Evolutionary conservation across 2,329 filamentous ascomycete species (phyloP).

Genomic region (Thielaviopsis ethacetica): DNA sequence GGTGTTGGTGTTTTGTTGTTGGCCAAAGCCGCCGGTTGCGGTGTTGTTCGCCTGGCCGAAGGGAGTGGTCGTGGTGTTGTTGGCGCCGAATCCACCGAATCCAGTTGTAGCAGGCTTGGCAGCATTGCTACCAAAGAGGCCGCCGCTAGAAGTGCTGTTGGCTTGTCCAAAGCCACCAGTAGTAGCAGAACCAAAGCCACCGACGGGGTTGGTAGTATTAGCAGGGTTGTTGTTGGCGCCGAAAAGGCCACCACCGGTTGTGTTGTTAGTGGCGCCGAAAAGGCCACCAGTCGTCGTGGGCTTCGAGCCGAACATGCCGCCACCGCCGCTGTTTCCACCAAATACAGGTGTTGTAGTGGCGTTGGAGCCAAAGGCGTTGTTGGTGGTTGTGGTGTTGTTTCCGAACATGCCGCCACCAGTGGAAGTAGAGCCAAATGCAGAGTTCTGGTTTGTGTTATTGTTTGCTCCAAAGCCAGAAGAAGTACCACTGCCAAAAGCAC

Average conservation of each 20-base stretch:
- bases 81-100: slow-evolving; percentile 27
- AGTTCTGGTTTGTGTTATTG: slow-evolving; percentile 19
- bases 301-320: slow-evolving; percentile 23
- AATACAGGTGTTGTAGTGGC: slow-evolving; percentile 13
- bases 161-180: slow-evolving; percentile 16
- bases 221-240: slow-evolving; percentile 18
- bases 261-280: slow-evolving; percentile 24
- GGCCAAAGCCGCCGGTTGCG: slow-evolving; percentile 14
- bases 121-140: slow-evolving; percentile 17
- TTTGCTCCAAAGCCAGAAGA: slow-evolving; percentile 15
- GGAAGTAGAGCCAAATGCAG: slow-evolving; percentile 18
- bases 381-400: slow-evolving; percentile 14
- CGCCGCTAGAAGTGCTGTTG: slow-evolving; percentile 20
- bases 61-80: slow-evolving; percentile 14
- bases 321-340: slow-evolving; percentile 17
- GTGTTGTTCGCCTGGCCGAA: slow-evolving; percentile 3
- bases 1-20: slow-evolving; percentile 17
- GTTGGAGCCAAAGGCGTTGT: slow-evolving; percentile 15
- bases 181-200: slow-evolving; percentile 16
- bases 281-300: slow-evolving; percentile 19
- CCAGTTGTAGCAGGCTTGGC: slow-evolving; percentile 18
- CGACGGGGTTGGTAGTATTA: not conserved
- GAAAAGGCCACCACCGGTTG: slow-evolving; percentile 17
- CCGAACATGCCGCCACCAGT: slow-evolving; percentile 25
- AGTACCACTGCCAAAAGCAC: slow-evolving; percentile 28